Evolutionary conservation across 257 asterid species (phyloP), one percentile per base, ranked within the genome.

Genomic region (Petunia axillaris): DNA sequence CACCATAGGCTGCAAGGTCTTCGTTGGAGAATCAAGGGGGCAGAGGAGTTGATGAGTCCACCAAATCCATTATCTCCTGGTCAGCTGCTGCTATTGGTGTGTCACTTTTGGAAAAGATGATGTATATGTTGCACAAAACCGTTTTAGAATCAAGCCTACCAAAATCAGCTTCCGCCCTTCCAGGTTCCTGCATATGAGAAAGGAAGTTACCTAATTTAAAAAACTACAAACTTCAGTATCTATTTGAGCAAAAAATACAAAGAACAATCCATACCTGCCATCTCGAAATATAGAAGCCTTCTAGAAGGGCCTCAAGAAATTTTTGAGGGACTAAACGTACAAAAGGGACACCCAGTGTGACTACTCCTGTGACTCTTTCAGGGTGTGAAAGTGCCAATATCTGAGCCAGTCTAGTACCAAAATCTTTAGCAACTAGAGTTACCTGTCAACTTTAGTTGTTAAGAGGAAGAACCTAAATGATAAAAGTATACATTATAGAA

Each of bases 241-340:
- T 3, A 6, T 13, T 16, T 37, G 38, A 0, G 15, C 2, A 52
- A 44, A 39, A 43, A 39, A 74, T 25, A 25, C 25, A 25, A 25
- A 25, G 25, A 25, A 25, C 25, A 25, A 25, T 25, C 25, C 25
- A 25, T 66, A 83, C 96, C 93, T 83, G 82, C 97, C 97, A 92
- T 85, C 97, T 90, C 35, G 91, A 68, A 43, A 88, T 76, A 82
- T 92, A 92, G 81, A 85, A 84, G 35, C 97, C 93, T 88, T 86
- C 91, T 0, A 92, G 92, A 46, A 90, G 87, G 46, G n/a, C 53
- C 3, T 74, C 70, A 5, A 7, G 41, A 38, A 84, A 80, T 6
- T 38, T 4, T 4, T 40, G 38, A 50, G 85, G 87, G 5, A 60
- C 35, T 10, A 85, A 89, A 74, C 83, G 82, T 78, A 82, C 4